Conservation (phyloP, 768 basidiomycete species). For the Termitomyces sp. region DNA sequence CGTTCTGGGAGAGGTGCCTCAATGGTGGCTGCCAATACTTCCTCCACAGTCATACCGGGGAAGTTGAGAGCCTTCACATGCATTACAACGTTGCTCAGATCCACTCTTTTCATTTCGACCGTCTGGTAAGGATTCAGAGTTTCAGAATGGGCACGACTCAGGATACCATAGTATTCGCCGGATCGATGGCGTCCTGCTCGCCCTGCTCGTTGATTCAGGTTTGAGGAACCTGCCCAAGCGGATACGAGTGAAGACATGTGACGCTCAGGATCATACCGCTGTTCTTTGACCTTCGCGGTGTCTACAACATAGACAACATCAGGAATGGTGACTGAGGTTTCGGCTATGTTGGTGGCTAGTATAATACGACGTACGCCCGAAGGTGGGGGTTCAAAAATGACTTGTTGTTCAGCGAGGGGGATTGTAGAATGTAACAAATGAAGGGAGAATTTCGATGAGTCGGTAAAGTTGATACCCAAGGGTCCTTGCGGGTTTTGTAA, state of each 20-base stretch:
- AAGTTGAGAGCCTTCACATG: slow-evolving; percentile 92
- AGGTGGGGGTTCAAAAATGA: slow-evolving; percentile 81
- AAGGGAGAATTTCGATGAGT: slow-evolving; percentile 53
- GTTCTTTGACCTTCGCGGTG: slow-evolving; percentile 82
- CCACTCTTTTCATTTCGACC: slow-evolving; percentile 93
- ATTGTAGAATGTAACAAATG: slow-evolving; percentile 89
- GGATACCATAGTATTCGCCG: slow-evolving; percentile 87
- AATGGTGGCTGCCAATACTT: slow-evolving; percentile 79
- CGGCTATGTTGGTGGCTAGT: slow-evolving; percentile 91
- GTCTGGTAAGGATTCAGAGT: slow-evolving; percentile 74
- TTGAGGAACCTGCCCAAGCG: slow-evolving; percentile 88
- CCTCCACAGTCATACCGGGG: slow-evolving; percentile 79
- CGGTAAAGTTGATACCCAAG: slow-evolving; percentile 57
- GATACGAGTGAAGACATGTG: slow-evolving; percentile 87
- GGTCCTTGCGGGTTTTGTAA: slow-evolving; percentile 45
- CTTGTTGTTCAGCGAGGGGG: slow-evolving; percentile 83
- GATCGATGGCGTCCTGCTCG: slow-evolving; percentile 88
- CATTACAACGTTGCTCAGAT: slow-evolving; percentile 91
- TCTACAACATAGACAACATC: slow-evolving; percentile 95
- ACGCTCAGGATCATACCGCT: slow-evolving; percentile 82
- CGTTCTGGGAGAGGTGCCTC: slow-evolving; percentile 82
- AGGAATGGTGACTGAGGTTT: slow-evolving; percentile 93
- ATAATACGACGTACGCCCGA: slow-evolving; percentile 81
- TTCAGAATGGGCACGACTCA: slow-evolving; percentile 57
- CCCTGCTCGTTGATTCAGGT: slow-evolving; percentile 87